Base-by-base conservation (phyloP, 2,329 filamentous ascomycete species). In the Sporothrix globosa region DNA sequence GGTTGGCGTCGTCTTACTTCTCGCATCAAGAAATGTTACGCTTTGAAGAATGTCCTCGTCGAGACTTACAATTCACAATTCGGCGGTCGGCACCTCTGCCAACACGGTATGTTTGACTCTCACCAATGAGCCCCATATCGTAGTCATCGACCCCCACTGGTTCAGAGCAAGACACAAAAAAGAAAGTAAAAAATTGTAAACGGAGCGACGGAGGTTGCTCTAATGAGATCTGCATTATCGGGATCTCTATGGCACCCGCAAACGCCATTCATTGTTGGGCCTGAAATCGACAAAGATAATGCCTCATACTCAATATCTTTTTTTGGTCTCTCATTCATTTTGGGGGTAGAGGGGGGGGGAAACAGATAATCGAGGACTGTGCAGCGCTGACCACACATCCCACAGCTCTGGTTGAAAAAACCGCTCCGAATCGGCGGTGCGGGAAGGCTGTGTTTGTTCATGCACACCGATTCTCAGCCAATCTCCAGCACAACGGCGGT, bases 211-310 rank as follows among this genome's bases (percentile, higher is more conserved):
- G 44, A 17, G 60, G 52, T 24, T 54, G 67, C 39, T 68, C 39
- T 66, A 69, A 66, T 69, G 66, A 34, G 68, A 70, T 70, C 68
- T 67, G 52, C 68, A 69, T 39, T 58, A 50, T 53, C 21, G 50
- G 41, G 46, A 65, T 39, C 50, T 69, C 68, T 69, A 56, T 69
- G 58, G 46, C 46, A 39, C 50, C 41, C n/a, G 24, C 34, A 54
- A 46, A 66, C 46, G 46, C 44, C 63, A 66, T 53, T 65, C 60
- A 66, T 52, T 53, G 27, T 24, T 52, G 17, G 63, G 46, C 41
- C 44, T 34, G 61, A 30, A 21, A 13, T 54, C 27, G 13, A 41
- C 67, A 24, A 52, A 52, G 27, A 69, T 53, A 63, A 68, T 68
- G 67, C 67, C 67, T 46, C 67, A 68, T 68, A 60, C 17, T 56